phyloP scores from a whole-genome alignment of 2,329 filamentous ascomycete genomes.

The Alternaria incomplexa region DNA sequence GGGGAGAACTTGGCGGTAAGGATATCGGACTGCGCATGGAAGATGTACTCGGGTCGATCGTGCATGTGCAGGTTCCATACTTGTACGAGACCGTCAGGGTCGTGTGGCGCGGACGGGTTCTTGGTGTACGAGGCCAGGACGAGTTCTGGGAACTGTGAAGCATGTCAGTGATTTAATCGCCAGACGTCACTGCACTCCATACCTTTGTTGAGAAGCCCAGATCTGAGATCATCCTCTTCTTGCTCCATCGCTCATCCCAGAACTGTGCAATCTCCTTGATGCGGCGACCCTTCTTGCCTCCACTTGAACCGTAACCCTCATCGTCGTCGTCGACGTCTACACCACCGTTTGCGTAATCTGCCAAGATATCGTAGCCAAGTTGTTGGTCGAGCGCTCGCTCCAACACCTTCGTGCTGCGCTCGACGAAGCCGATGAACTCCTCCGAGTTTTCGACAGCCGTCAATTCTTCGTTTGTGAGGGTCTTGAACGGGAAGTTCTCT shows the following conservation, averaged over 20 bases:
- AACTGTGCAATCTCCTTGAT: conserved; percentile 92
- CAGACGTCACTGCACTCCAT: conserved; percentile 13
- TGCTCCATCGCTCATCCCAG: conserved; percentile 93
- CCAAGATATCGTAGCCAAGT: conserved; percentile 93
- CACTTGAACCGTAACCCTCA: conserved; percentile 70
- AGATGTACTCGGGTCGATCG: conserved; percentile 92
- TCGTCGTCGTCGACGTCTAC: conserved; percentile 82
- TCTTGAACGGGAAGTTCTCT: conserved; percentile 74
- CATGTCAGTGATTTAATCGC: conserved; percentile 21
- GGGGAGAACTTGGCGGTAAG: conserved; percentile 97
- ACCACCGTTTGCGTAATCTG: conserved; percentile 87
- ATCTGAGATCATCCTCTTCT: conserved; percentile 95
- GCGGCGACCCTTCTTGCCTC: conserved; percentile 73
- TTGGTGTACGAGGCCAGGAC: conserved; percentile 96
- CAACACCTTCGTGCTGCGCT: conserved; percentile 94
- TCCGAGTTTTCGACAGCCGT: conserved; percentile 89
- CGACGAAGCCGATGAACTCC: conserved; percentile 94
- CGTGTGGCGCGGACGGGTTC: conserved; percentile 91
- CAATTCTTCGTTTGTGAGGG: conserved; percentile 82
- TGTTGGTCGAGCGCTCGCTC: conserved; percentile 94
- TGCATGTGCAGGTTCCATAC: conserved; percentile 98
- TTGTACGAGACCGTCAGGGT: conserved; percentile 90
- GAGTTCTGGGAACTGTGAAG: conserved; percentile 77
- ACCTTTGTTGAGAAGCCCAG: conserved; percentile 93
- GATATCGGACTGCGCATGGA: conserved; percentile 95